A percentile compares a stretch with the other conserved stretches of the same genome.
These are phyloP conservation scores for Chenopodium formosanum DNA, from an alignment of 148 eudicot genomes.

Conservation along the genomic window DNA sequence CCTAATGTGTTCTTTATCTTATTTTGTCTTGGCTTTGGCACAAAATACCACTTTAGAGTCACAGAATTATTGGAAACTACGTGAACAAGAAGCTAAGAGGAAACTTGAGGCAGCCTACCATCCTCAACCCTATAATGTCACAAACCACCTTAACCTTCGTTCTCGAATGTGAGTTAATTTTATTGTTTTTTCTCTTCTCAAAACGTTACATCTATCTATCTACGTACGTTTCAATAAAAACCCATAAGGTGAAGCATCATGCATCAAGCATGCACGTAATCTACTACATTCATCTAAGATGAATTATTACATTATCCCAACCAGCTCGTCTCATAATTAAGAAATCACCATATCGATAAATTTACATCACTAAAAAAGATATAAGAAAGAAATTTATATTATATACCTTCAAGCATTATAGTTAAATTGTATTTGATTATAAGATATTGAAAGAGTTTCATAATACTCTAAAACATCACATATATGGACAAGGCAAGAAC, in stretches of 20 bases:
- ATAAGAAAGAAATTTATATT: too few relatives aligned
- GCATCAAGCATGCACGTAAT: not conserved
- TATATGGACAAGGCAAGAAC: too few relatives aligned
- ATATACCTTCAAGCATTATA: too few relatives aligned
- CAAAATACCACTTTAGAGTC: slow-evolving; percentile 21
- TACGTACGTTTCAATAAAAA: not conserved
- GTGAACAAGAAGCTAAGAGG: slow-evolving; percentile 36
- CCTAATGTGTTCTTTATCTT: slow-evolving; percentile 10
- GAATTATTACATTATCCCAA: not conserved
- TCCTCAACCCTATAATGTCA: slow-evolving; percentile 42
- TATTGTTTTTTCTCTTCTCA: too few relatives aligned
- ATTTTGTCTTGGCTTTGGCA: slow-evolving; percentile 1
- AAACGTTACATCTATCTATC: too few relatives aligned
- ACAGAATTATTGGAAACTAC: slow-evolving; percentile 42
- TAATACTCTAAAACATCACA: too few relatives aligned
- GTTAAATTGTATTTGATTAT: too few relatives aligned
- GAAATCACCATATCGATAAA: not conserved
- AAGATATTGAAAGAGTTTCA: not conserved
- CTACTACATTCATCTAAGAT: not conserved
- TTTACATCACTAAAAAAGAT: not conserved
- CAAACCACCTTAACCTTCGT: slow-evolving; percentile 37
- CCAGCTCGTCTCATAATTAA: not conserved
- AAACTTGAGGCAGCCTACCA: slow-evolving; percentile 33
- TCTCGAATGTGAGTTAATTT: slow-evolving; percentile 40
- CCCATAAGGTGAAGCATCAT: not conserved